Percentiles rank a stretch among this genome's conserved stretches.
These are phyloP conservation scores for Calonectria pteridis DNA, from an alignment of 2,329 filamentous ascomycete species.

Conservation along the genomic window DNA sequence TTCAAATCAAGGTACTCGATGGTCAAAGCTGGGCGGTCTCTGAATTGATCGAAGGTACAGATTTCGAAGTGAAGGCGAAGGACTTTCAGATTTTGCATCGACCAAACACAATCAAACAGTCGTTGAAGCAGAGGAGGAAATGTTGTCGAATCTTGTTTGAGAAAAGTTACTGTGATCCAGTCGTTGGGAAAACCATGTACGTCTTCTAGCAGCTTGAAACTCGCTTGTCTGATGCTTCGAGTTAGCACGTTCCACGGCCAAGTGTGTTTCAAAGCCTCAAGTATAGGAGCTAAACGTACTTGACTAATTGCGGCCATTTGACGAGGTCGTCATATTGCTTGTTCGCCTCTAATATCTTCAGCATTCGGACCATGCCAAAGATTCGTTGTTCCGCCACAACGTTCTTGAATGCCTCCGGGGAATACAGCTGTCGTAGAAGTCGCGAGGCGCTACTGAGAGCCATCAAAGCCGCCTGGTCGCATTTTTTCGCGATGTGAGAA, in stretches of 20 bases:
- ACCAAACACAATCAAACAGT: background rate
- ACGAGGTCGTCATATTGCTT: background rate
- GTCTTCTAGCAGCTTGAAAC: background rate
- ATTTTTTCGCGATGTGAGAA: background rate
- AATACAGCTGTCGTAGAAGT: background rate
- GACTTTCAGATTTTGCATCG: background rate
- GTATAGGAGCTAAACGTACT: background rate
- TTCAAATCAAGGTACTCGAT: background rate
- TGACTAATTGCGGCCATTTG: background rate
- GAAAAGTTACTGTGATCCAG: background rate
- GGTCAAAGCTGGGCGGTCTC: rapidly evolving
- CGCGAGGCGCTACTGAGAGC: background rate
- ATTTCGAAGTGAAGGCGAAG: background rate
- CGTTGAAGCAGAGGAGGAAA: rapidly evolving
- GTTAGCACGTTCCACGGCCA: background rate
- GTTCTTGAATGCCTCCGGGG: background rate
- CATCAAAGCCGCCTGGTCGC: background rate
- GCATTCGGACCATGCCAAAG: background rate
- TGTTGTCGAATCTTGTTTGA: rapidly evolving
- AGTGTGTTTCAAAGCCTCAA: background rate
- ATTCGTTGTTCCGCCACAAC: background rate
- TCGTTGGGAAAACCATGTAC: rapidly evolving
- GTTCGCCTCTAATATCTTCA: background rate
- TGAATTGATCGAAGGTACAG: rapidly evolving
- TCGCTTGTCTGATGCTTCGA: background rate